phyloP scores from a whole-genome alignment of 805 yeast genomes.

The Kazachstania kunashirensis region DNA sequence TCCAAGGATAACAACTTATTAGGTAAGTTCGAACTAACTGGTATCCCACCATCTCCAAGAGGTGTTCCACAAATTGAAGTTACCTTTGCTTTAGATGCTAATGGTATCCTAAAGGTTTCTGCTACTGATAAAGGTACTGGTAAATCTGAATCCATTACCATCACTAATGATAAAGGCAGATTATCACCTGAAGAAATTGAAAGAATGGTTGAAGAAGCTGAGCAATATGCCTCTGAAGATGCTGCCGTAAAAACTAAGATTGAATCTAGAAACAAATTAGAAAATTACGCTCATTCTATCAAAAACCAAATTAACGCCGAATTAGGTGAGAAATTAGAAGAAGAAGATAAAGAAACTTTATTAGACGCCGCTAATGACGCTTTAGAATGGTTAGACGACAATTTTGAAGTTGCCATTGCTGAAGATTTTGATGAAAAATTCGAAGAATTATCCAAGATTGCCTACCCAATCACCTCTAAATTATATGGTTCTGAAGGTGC shows the following conservation, averaged over 20 bases:
- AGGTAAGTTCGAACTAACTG: slow-evolving; percentile 93
- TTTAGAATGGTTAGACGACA: slow-evolving; percentile 79
- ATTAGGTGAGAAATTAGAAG: slow-evolving; percentile 71
- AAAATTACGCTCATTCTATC: slow-evolving; percentile 77
- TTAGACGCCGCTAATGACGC: slow-evolving; percentile 82
- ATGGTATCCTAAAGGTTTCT: slow-evolving; percentile 92
- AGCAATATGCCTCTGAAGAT: slow-evolving; percentile 87
- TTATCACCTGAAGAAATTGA: slow-evolving; percentile 89
- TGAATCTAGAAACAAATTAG: slow-evolving; percentile 79
- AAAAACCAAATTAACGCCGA: slow-evolving; percentile 58
- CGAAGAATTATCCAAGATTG: slow-evolving; percentile 68
- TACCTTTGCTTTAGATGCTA: slow-evolving; percentile 93
- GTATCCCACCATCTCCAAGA: slow-evolving; percentile 98
- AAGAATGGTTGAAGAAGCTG: slow-evolving; percentile 97
- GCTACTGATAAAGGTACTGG: slow-evolving; percentile 95
- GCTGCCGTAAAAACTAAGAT: slow-evolving; percentile 72
- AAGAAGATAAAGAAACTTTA: slow-evolving; percentile 84
- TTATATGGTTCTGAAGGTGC: slow-evolving; percentile 51
- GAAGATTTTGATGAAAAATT: slow-evolving; percentile 93
- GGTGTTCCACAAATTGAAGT: slow-evolving; percentile 98
- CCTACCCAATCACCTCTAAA: slow-evolving; percentile 89
- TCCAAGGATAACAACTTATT: slow-evolving; percentile 90
- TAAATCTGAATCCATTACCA: slow-evolving; percentile 80
- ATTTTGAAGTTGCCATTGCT: slow-evolving; percentile 74
- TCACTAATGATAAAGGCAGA: slow-evolving; percentile 91